Percentiles rank a stretch among this genome's conserved stretches.
Conservation (phyloP, 2,329 filamentous ascomycete genomes). For the Lachnellula cervina region DNA sequence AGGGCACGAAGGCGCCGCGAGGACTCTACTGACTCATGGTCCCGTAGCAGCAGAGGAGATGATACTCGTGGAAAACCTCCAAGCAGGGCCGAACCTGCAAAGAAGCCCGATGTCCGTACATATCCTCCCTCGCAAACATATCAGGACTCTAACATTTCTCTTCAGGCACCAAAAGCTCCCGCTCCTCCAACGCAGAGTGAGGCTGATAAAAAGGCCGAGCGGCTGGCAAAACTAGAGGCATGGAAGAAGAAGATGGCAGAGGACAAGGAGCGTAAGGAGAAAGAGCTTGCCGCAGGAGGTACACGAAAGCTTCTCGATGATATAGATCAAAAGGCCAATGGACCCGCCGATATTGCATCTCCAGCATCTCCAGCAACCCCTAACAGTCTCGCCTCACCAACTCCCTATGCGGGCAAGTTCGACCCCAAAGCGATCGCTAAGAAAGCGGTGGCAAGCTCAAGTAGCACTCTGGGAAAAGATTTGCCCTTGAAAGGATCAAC, state of each 20-base stretch:
- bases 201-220: slow-evolving; percentile 72
- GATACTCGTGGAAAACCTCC: slow-evolving; percentile 54
- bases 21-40: slow-evolving; percentile 65
- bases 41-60: slow-evolving; percentile 60
- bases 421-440: slow-evolving; percentile 83
- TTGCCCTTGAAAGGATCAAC: slow-evolving; percentile 44
- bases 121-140: background rate
- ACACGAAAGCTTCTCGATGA: slow-evolving; percentile 64
- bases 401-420: slow-evolving; percentile 71
- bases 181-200: slow-evolving; percentile 54
- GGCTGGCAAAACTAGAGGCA: slow-evolving; percentile 75
- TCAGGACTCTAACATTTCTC: slow-evolving; percentile 9
- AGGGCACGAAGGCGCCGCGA: slow-evolving; percentile 59
- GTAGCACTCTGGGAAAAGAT: slow-evolving; percentile 51
- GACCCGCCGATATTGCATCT: slow-evolving; percentile 39
- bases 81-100: slow-evolving; percentile 44
- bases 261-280: slow-evolving; percentile 67
- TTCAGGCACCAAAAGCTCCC: slow-evolving; percentile 50
- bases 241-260: slow-evolving; percentile 88
- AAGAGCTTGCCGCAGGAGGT: slow-evolving; percentile 59
- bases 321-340: slow-evolving; percentile 65
- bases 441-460: slow-evolving; percentile 60
- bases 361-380: slow-evolving; percentile 48
- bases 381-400: slow-evolving; percentile 46
- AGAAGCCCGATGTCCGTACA: slow-evolving; percentile 52